Evolutionary conservation across 2,329 filamentous ascomycete genomes (phyloP).

Genomic region (Colletotrichum orchidophilum): DNA sequence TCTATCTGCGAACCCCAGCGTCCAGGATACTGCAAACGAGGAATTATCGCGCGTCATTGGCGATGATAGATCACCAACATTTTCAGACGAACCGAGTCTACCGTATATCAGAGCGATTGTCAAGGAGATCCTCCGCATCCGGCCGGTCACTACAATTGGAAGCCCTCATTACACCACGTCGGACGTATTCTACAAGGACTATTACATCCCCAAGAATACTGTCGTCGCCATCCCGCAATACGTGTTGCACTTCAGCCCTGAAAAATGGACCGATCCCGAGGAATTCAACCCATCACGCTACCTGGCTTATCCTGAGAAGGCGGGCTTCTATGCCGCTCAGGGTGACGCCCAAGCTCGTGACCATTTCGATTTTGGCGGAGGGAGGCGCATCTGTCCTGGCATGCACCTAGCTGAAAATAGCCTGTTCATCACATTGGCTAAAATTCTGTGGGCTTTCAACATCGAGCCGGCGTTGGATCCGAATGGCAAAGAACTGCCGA

Average conservation of each 20-base stretch:
- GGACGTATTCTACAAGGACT: neutral
- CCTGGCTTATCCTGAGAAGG: neutral
- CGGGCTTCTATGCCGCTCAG: neutral
- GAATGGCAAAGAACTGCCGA: neutral
- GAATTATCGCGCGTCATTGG: neutral
- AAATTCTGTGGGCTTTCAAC: constrained; percentile 63
- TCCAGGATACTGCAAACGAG: neutral
- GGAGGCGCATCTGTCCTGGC: constrained; percentile 50
- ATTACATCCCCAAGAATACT: constrained; percentile 3
- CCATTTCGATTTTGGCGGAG: constrained; percentile 48
- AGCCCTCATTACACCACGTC: neutral
- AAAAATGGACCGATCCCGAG: neutral
- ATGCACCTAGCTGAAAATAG: constrained; percentile 60
- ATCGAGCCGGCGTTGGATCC: constrained; percentile 38
- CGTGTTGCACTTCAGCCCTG: neutral
- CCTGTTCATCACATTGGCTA: constrained; percentile 55
- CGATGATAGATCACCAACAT: neutral
- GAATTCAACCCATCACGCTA: neutral
- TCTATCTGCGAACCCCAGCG: neutral
- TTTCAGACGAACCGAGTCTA: neutral
- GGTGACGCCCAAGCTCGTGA: constrained; percentile 20
- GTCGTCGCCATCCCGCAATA: neutral
- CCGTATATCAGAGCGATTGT: constrained; percentile 44
- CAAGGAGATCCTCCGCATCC: constrained; percentile 57
- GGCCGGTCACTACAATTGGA: neutral